These are phyloP conservation scores for Vitis amurensis DNA, from an alignment of 164 flowering plant species.

Conservation along the genomic window DNA sequence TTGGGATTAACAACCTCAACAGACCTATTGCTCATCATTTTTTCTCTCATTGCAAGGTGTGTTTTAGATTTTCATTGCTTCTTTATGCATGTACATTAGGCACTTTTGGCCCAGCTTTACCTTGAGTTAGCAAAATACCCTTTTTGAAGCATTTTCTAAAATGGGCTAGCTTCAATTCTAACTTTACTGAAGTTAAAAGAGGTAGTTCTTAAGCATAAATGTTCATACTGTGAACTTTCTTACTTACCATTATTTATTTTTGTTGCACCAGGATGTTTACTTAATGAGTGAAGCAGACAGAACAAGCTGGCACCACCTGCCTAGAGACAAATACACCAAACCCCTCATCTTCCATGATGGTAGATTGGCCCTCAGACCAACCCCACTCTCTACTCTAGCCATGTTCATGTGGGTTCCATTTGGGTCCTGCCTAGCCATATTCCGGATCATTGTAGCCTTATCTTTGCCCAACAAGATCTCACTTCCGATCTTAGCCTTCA, in stretches of 20 bases:
- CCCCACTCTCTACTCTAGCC: slow-evolving; percentile 25
- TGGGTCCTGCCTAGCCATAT: slow-evolving; percentile 26
- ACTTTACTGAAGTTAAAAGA: no score
- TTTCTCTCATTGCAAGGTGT: slow-evolving; percentile 46
- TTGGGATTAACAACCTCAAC: slow-evolving; percentile 29
- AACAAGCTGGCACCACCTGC: slow-evolving; percentile 35
- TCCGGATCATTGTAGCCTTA: slow-evolving; percentile 20
- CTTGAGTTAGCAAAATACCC: no score
- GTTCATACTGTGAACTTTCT: background rate
- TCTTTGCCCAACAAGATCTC: slow-evolving; percentile 29
- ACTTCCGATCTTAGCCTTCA: slow-evolving; percentile 26
- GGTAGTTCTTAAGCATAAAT: background rate
- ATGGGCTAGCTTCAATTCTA: no score
- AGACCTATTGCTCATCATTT: slow-evolving; percentile 21
- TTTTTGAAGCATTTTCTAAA: background rate
- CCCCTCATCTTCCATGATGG: slow-evolving; percentile 61
- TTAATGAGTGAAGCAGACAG: slow-evolving; percentile 37
- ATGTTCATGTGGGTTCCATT: slow-evolving; percentile 56
- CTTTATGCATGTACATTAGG: no score
- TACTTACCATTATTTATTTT: background rate
- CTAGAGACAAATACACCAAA: slow-evolving; percentile 39
- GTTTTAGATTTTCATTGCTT: background rate
- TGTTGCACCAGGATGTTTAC: slow-evolving; percentile 37
- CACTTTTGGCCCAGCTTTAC: no score
- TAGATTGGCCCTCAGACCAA: slow-evolving; percentile 43